These are phyloP conservation scores for Trapa bicornis DNA, from an alignment of 345 rosid species.

Conservation along the genomic window DNA sequence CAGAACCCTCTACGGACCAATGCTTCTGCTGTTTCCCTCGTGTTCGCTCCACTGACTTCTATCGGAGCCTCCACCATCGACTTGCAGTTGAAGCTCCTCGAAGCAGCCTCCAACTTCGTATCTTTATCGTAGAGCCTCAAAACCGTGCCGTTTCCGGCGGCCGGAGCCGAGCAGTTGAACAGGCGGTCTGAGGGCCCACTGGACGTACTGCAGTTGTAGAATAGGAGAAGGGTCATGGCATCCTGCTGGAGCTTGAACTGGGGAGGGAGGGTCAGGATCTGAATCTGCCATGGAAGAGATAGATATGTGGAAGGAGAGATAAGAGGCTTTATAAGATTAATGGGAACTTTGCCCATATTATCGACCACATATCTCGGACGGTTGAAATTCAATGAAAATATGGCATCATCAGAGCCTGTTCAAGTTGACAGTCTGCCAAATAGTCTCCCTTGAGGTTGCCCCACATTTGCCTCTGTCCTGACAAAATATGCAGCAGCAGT, in stretches of 20 bases:
- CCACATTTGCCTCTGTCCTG: no score
- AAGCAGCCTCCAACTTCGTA: conserved; percentile 15
- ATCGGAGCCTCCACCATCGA: conserved; percentile 16
- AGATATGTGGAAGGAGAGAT: no score
- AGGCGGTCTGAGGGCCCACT: conserved; percentile 4
- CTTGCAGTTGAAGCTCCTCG: conserved; percentile 5
- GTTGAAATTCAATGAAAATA: conserved; percentile 10
- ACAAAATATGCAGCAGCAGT: no score
- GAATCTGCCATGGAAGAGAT: conserved; percentile 2
- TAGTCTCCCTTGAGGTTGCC: no score
- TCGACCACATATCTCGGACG: conserved; percentile 16
- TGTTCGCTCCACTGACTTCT: background rate
- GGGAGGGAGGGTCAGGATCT: conserved; percentile 17
- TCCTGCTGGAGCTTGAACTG: conserved; percentile 2
- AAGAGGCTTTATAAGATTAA: no score
- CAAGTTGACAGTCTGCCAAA: conserved; percentile 10
- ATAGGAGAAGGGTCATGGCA: background rate
- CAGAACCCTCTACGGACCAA: conserved; percentile 22
- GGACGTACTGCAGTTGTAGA: conserved; percentile 19
- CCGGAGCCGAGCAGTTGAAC: conserved; percentile 3
- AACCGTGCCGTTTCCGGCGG: background rate
- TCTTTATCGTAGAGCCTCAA: conserved; percentile 14
- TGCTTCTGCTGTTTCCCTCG: background rate
- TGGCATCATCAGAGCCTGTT: background rate
- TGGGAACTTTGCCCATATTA: background rate